phyloP scores from a whole-genome alignment of 208 protist genomes.

The Wallacemonas sp. region DNA sequence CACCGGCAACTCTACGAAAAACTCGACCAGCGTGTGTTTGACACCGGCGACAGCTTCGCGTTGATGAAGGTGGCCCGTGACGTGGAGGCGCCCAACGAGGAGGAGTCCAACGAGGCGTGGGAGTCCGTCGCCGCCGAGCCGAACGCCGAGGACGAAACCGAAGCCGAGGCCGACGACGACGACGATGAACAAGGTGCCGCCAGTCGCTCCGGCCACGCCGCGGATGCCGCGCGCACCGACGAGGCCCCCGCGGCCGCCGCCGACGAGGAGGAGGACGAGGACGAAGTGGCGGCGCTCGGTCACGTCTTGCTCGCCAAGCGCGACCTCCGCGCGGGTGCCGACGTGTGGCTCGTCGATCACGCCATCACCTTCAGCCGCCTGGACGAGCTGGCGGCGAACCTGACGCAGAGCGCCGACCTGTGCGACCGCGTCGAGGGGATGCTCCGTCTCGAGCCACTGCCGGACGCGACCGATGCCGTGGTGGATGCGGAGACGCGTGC shows the following conservation, averaged over 20 bases:
- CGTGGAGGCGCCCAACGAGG: neutral
- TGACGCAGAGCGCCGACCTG: slow-evolving; percentile 34
- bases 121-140: too few species aligned
- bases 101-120: too few species aligned
- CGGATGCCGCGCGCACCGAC: neutral
- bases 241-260: neutral
- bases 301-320: slow-evolving; percentile 46
- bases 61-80: slow-evolving; percentile 23
- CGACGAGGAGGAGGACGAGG: neutral
- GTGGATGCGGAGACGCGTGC: neutral
- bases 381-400: slow-evolving; percentile 30
- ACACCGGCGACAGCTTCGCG: slow-evolving; percentile 40
- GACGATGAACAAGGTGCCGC: slow-evolving; percentile 1
- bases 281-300: neutral
- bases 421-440: slow-evolving; percentile 36
- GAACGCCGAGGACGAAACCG: slow-evolving; percentile 22
- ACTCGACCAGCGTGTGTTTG: slow-evolving; percentile 38
- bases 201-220: neutral
- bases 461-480: slow-evolving; percentile 16
- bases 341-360: slow-evolving; percentile 67
- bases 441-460: slow-evolving; percentile 20
- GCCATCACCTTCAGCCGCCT: slow-evolving; percentile 47
- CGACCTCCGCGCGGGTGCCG: slow-evolving; percentile 32
- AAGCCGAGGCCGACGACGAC: slow-evolving; percentile 2
- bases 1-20: slow-evolving; percentile 40